Evolutionary conservation across 2,329 filamentous ascomycete species (phyloP).

Genomic region (Podosphaera fusca): DNA sequence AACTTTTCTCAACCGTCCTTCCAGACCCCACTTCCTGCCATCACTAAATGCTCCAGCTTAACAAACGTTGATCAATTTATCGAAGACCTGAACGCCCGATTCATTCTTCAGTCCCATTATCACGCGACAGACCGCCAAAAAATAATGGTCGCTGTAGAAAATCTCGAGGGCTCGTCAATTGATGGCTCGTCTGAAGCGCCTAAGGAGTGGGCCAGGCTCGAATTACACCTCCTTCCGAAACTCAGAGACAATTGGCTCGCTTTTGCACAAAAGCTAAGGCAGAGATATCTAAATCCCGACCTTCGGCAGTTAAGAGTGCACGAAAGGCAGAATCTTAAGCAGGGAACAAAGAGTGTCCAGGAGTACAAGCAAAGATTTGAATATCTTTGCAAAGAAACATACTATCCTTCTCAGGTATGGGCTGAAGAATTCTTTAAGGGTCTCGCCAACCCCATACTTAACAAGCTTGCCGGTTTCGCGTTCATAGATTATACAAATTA

Average conservation of each 20-base stretch:
- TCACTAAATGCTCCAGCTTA: background rate
- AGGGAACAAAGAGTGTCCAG: background rate
- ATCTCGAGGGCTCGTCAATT: background rate
- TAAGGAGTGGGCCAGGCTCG: background rate
- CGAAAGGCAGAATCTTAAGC: background rate
- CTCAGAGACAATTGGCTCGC: background rate
- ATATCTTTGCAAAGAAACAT: background rate
- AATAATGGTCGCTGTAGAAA: background rate
- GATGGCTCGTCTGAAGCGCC: background rate
- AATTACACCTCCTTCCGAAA: background rate
- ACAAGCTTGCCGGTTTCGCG: background rate
- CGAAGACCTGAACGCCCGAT: background rate
- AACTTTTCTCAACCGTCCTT: no score
- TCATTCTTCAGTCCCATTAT: background rate
- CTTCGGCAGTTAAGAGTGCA: background rate
- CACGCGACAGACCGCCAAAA: background rate
- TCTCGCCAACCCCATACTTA: background rate
- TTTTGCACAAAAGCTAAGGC: background rate
- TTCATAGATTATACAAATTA: background rate
- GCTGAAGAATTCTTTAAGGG: background rate
- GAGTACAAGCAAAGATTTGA: background rate
- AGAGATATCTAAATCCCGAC: background rate
- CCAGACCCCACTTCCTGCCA: background rate
- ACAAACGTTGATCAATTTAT: background rate
- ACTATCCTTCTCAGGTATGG: background rate